Base-by-base conservation (phyloP, 352 stramenopile species). In the Pythium coloratum region DNA sequence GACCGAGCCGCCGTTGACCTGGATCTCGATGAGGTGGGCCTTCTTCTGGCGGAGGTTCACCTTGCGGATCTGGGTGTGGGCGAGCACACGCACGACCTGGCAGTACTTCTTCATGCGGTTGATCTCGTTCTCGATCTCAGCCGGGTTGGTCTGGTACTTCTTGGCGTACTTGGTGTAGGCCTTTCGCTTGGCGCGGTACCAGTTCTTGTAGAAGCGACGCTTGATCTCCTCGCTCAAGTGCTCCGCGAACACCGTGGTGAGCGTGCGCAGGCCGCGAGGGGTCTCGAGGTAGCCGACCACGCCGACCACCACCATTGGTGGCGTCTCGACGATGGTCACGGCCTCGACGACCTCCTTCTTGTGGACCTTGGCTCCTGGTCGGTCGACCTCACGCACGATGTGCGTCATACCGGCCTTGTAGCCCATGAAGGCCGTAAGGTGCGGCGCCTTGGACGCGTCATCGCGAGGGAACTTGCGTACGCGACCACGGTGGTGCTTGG, bases 361-460 rank as follows among this genome's bases (percentile, higher is more conserved):
- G 99, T 99, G 98, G 69, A 99, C 89, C 86, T 99, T 98, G 54
- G 98, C 99, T 72, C 98, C 98, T 28, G 98, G 96, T 80, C 97
- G 95, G 84, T 99, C 97, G 33, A 99, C 96, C 69, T 98, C 96
- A 78, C 98, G 96, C 69, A 99, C 86, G 72, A 99, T 98, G 91
- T 99, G 98, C 66, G 98, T 99, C 98, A 99, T 99, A 77, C 98
- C 98, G 66, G 98, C 98, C 94, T 99, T 99, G 96, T 99, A 99
- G 79, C 93, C 98, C 88, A 99, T 98, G 90, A 99, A 99, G 67
- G 98, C 98, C 54, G 98, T 99, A 38, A 99, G 92, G 84, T 99
- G 98, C 68, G 85, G 85, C 61, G 90, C 85, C 86, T 98, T 98
- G 69, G 91, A 91, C 42, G 90, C 78, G 75, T 99, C 97, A 81